Percentiles rank a stretch among this genome's conserved stretches.
These are phyloP conservation scores for Noccaea bulbosa DNA, from an alignment of 345 rosid species.

Conservation along the genomic window DNA sequence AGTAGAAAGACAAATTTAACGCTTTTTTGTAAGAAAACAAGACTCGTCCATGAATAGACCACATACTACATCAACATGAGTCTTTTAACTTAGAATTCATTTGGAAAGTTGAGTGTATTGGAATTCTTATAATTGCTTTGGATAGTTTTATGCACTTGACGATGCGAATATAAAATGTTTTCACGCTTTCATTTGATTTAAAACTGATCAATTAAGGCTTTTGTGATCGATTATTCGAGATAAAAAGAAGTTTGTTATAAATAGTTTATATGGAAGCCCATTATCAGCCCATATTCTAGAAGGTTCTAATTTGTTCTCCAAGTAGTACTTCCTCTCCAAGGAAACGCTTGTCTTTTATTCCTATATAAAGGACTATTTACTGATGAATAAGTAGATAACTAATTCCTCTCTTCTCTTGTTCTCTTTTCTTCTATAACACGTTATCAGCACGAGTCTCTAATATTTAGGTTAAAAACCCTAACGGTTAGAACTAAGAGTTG, in stretches of 20 bases:
- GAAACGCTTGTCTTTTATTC: too few relatives aligned
- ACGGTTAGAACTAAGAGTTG: too few relatives aligned
- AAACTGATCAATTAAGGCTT: slow-evolving; percentile 7
- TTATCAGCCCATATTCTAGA: too few relatives aligned
- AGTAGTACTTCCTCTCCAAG: too few relatives aligned
- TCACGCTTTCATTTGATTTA: slow-evolving; percentile 5
- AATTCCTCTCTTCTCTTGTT: too few relatives aligned
- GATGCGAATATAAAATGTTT: not conserved
- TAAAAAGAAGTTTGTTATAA: not conserved
- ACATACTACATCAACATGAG: not conserved
- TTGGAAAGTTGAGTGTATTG: not conserved
- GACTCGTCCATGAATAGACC: not conserved
- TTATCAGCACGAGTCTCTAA: too few relatives aligned
- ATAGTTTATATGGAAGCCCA: too few relatives aligned
- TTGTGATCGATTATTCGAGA: slow-evolving; percentile 13
- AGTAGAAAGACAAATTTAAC: not conserved
- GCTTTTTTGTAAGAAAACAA: not conserved
- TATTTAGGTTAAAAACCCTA: too few relatives aligned
- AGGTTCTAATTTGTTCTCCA: too few relatives aligned
- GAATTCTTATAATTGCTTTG: not conserved
- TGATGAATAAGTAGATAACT: too few relatives aligned
- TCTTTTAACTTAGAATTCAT: not conserved
- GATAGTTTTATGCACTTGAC: not conserved
- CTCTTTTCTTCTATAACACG: too few relatives aligned
- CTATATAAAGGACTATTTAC: too few relatives aligned